phyloP scores from a whole-genome alignment of 2,329 filamentous ascomycete genomes.

The Anthostomella pinea region DNA sequence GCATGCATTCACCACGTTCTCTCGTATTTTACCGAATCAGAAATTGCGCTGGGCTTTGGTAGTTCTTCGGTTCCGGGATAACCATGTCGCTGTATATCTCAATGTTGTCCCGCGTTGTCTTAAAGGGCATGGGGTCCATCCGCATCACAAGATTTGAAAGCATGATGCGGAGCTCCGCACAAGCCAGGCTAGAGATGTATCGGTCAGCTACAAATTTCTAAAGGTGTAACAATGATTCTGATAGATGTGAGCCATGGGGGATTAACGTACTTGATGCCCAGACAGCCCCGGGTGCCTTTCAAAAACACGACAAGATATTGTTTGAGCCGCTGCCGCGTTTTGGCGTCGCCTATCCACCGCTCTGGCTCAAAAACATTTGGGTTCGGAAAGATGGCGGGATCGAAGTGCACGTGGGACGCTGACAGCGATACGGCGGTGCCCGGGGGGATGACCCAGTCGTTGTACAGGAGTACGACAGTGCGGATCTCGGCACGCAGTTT shows the following conservation, averaged over 20 bases:
- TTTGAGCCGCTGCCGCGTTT: not conserved
- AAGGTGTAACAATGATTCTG: not conserved
- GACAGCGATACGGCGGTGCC: no score
- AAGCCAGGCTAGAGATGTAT: slow-evolving; percentile 4
- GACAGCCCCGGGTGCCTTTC: slow-evolving; percentile 2
- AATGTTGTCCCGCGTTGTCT: not conserved
- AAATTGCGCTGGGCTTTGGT: no score
- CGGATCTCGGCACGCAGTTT: not conserved
- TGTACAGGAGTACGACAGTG: no score
- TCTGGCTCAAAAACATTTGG: slow-evolving; percentile 3
- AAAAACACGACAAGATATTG: slow-evolving; percentile 3
- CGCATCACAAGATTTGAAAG: not conserved
- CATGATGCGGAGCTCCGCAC: slow-evolving; percentile 4
- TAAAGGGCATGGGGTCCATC: not conserved
- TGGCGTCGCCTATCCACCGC: slow-evolving; percentile 4
- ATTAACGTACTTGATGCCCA: slow-evolving; percentile 4
- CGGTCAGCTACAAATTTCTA: no score
- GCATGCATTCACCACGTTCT: no score
- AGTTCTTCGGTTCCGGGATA: slow-evolving; percentile 4
- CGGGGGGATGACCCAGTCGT: no score
- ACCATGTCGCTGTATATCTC: slow-evolving; percentile 3
- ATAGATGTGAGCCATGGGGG: not conserved
- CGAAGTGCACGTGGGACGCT: no score
- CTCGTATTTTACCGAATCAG: no score
- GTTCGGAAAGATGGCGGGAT: not conserved